Base-by-base conservation (phyloP, 75 land plant genomes). In the Chamaecyparis obtusa region DNA sequence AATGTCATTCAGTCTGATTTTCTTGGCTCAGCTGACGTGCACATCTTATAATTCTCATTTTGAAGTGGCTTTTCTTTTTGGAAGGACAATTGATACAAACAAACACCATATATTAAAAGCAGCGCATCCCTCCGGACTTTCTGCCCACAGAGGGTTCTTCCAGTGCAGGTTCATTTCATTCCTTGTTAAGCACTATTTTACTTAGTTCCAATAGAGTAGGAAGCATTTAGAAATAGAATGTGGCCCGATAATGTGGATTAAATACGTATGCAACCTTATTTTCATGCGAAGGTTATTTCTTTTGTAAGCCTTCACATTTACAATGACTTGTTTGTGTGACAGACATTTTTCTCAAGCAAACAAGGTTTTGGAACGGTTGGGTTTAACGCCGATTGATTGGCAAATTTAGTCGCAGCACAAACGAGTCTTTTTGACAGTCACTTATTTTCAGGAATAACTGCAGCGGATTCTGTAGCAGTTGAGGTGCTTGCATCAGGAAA, bases 61-160 rank as follows among this genome's bases (percentile, higher is more conserved):
- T 74, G 76, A 74, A 74, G 14, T 74, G 36, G 16, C 33, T 33
- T 33, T 74, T 30, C 35, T 74, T 74, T 24, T 74, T 71, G 76
- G 16, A 74, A 98, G 99, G 86, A 87, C 96, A 86, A 97, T 98
- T 72, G 90, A 98, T 92, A 90, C 87, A 84, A 87, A 87, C 41
- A 93, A 90, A 72, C 99, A 98, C 87, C 96, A 97, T 79, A 88
- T 97, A 80, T 89, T 98, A 16, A 98, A 94, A 88, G 92, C 99
- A 69, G 99, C 96, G 43, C 99, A 98, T 94, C 99, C 99, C 82
- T 98, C 99, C 86, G 99, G 99, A 74, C 90, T 98, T 44, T 98
- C 99, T 85, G 99, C 99, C 80, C 90, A 97, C 86, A 94, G 93
- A 84, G 99, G 99, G 72, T 98, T 98, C 92, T 98, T 97, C 88